Evolutionary conservation across 176 grass and related monocot genomes (phyloP).

Genomic region (Carex pumila): DNA sequence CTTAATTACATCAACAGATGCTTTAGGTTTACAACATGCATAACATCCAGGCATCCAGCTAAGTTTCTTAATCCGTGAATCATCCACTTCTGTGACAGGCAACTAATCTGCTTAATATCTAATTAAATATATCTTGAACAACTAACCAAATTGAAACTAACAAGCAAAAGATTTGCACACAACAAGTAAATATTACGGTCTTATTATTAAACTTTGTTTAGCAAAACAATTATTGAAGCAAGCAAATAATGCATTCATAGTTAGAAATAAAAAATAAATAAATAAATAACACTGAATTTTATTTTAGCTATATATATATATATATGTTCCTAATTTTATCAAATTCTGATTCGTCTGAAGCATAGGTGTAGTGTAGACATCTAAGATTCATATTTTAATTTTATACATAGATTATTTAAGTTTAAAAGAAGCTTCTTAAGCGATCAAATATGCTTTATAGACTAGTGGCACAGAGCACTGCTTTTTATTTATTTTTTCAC

Average conservation of each 20-base stretch:
- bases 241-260: background rate
- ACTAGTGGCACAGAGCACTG: background rate
- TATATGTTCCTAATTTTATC: background rate
- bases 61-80: constrained; percentile 4
- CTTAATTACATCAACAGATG: background rate
- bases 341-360: background rate
- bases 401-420: background rate
- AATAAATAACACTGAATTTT: background rate
- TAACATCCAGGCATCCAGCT: constrained; percentile 15
- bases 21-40: background rate
- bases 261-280: background rate
- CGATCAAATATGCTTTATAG: constrained; percentile 5
- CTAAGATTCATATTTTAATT: background rate
- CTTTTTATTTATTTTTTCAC: constrained; percentile 21
- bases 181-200: background rate
- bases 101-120: background rate
- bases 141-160: background rate
- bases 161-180: background rate
- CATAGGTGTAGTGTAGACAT: background rate
- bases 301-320: background rate
- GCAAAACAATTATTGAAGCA: background rate
- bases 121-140: background rate
- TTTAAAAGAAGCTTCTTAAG: constrained; percentile 27
- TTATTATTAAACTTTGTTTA: background rate
- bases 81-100: constrained; percentile 19